phyloP scores from a whole-genome alignment of 2,329 filamentous ascomycete genomes.

The Trichophyton mentagrophytes region DNA sequence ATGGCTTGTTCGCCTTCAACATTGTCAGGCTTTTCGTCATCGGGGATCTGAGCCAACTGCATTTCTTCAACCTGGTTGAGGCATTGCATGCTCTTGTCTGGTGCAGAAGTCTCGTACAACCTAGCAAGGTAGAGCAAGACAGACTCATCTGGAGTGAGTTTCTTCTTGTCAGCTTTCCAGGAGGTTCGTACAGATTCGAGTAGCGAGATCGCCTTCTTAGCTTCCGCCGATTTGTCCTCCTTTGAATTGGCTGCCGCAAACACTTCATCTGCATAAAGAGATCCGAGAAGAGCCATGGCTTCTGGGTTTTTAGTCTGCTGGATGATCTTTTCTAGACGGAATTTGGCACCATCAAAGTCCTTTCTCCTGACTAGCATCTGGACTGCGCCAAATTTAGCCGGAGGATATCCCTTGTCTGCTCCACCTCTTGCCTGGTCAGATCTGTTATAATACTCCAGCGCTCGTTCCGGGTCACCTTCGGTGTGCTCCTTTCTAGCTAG shows the following conservation, averaged over 20 bases:
- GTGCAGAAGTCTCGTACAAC: slow-evolving; percentile 72
- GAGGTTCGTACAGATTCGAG: slow-evolving; percentile 72
- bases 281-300: slow-evolving; percentile 82
- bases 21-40: slow-evolving; percentile 52
- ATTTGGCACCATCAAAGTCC: slow-evolving; percentile 82
- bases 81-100: slow-evolving; percentile 85
- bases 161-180: slow-evolving; percentile 90
- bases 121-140: slow-evolving; percentile 85
- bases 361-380: slow-evolving; percentile 76
- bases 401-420: slow-evolving; percentile 77
- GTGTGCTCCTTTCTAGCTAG: slow-evolving; percentile 86
- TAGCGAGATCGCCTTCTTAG: slow-evolving; percentile 72
- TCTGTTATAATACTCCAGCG: slow-evolving; percentile 74
- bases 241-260: slow-evolving; percentile 69
- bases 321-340: slow-evolving; percentile 85
- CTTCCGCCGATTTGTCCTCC: slow-evolving; percentile 75
- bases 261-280: slow-evolving; percentile 86
- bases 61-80: slow-evolving; percentile 84
- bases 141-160: slow-evolving; percentile 64
- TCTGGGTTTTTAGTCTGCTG: slow-evolving; percentile 73
- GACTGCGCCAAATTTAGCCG: slow-evolving; percentile 86
- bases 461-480: slow-evolving; percentile 58
- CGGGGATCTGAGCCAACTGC: slow-evolving; percentile 64
- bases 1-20: slow-evolving; percentile 47
- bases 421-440: slow-evolving; percentile 87